Conservation (phyloP, 140 eudicot species). For the Ambrosia hybrid region DNA sequence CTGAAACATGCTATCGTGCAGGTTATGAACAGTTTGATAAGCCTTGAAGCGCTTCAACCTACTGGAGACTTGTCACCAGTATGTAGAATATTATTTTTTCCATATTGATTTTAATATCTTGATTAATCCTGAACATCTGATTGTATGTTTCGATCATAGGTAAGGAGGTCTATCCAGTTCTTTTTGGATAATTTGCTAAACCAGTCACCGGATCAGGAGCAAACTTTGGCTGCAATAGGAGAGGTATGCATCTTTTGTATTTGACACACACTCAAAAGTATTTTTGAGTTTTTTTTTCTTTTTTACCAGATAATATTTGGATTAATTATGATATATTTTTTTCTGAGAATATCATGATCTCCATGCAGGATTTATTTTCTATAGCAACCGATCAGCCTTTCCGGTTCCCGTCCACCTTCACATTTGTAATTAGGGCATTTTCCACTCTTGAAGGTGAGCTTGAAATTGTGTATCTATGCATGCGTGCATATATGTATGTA, state of each 20-base stretch:
- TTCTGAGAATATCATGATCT: neutral
- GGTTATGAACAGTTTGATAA: slow-evolving; percentile 83
- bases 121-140: slow-evolving; percentile 1
- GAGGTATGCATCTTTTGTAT: slow-evolving; percentile 56
- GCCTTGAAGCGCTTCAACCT: slow-evolving; percentile 98
- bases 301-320: neutral
- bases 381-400: slow-evolving; percentile 97
- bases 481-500: neutral
- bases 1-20: slow-evolving; percentile 29
- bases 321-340: neutral
- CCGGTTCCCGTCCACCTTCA: slow-evolving; percentile 90
- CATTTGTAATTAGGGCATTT: slow-evolving; percentile 92
- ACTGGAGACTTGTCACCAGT: slow-evolving; percentile 96
- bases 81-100: slow-evolving; percentile 30
- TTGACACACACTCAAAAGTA: neutral
- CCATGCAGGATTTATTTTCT: slow-evolving; percentile 92
- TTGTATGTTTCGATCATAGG: slow-evolving; percentile 39
- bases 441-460: slow-evolving; percentile 91
- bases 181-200: slow-evolving; percentile 84
- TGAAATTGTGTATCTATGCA: neutral
- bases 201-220: slow-evolving; percentile 76
- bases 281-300: neutral
- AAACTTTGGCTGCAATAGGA: slow-evolving; percentile 93
- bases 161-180: slow-evolving; percentile 94
- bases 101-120: slow-evolving; percentile 9